phyloP scores from a whole-genome alignment of 805 yeast species.

The Grigorovia transvaalensis region DNA sequence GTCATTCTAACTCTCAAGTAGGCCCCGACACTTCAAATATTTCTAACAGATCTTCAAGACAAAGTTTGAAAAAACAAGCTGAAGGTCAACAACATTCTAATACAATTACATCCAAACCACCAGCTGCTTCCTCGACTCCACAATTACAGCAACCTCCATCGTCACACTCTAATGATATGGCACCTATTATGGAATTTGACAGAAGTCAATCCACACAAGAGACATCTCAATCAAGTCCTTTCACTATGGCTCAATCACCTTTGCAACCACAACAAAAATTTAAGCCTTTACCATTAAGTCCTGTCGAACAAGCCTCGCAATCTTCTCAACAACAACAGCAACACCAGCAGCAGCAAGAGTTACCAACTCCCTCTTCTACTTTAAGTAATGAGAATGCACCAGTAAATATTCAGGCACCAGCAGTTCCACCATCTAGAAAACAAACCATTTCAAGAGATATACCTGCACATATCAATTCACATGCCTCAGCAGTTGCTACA shows the following conservation, averaged over 20 bases:
- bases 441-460: slow-evolving; percentile 7
- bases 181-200: neutral
- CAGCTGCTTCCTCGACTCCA: neutral
- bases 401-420: slow-evolving; percentile 35
- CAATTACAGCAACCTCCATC: neutral
- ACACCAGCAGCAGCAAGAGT: slow-evolving; percentile 7
- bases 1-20: neutral
- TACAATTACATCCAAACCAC: neutral
- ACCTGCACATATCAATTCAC: slow-evolving; percentile 10
- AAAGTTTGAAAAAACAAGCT: neutral
- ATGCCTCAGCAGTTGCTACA: slow-evolving; percentile 15
- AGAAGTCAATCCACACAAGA: neutral
- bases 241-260: slow-evolving; percentile 29
- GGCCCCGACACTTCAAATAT: neutral
- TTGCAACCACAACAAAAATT: slow-evolving; percentile 28
- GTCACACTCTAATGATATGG: neutral
- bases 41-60: neutral
- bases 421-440: slow-evolving; percentile 51
- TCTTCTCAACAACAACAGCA: neutral
- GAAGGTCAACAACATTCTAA: neutral
- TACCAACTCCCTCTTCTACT: slow-evolving; percentile 15
- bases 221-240: slow-evolving; percentile 1
- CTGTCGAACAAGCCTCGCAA: slow-evolving; percentile 3
- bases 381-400: slow-evolving; percentile 6
- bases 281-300: slow-evolving; percentile 15